Conservation (phyloP, 2,329 filamentous ascomycete genomes). For the Fusarium pininemorale region DNA sequence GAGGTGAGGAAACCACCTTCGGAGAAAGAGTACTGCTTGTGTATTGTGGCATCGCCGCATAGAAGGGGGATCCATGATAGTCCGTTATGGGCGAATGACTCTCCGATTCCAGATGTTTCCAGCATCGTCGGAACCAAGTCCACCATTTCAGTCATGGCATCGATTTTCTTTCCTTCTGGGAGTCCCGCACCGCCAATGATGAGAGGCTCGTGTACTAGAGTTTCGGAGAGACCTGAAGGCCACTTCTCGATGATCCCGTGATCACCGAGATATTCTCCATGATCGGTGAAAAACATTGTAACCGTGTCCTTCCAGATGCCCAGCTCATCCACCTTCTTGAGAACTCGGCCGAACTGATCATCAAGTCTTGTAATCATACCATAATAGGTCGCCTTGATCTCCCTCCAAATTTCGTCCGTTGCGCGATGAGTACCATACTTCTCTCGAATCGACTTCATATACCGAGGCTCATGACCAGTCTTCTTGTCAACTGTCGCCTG, state of each 20-base stretch:
- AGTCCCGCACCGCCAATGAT: conserved; percentile 55
- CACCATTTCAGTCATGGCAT: conserved; percentile 55
- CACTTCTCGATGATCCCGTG: conserved; percentile 60
- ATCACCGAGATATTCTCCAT: conserved; percentile 58
- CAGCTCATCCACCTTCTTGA: conserved; percentile 47
- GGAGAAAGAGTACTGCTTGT: conserved; percentile 54
- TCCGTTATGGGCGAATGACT: conserved; percentile 54
- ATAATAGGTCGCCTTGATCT: conserved; percentile 56
- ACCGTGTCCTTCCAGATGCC: conserved; percentile 51
- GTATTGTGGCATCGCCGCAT: conserved; percentile 31
- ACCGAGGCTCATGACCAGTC: conserved; percentile 55
- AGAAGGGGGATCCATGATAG: conserved; percentile 47
- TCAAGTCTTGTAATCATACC: conserved; percentile 58
- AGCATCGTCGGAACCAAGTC: conserved; percentile 56
- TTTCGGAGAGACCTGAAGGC: conserved; percentile 55
- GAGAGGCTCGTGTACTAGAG: conserved; percentile 54
- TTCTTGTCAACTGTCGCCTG: conserved; percentile 29
- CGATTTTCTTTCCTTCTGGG: conserved; percentile 45
- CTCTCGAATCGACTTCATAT: conserved; percentile 52
- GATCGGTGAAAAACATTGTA: conserved; percentile 56
- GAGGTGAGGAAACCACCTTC: conserved; percentile 56
- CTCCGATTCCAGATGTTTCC: conserved; percentile 49
- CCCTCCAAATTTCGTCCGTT: conserved; percentile 53
- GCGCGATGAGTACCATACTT: conserved; percentile 52
- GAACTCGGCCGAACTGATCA: conserved; percentile 55